Conservation (phyloP, 2,329 filamentous ascomycete genomes). For the Xylaria sp. region DNA sequence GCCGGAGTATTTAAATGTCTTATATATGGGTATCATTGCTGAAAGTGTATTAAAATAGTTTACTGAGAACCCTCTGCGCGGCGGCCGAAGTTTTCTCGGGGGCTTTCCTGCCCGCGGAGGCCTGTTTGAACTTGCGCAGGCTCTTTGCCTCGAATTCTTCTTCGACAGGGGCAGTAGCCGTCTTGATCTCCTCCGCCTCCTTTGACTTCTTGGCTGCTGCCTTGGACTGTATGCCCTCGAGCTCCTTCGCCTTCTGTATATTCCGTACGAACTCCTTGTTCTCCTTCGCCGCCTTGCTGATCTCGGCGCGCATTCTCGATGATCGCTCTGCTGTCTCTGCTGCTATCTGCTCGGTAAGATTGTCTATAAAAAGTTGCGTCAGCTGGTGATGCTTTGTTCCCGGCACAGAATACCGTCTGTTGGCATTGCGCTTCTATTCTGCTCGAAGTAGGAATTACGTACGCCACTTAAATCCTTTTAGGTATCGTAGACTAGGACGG, state of each 20-base stretch:
- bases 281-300: constrained; percentile 78
- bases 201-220: constrained; percentile 59
- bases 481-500: constrained; percentile 67
- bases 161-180: neutral
- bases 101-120: constrained; percentile 45
- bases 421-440: neutral
- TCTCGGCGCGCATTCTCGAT: constrained; percentile 80
- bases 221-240: constrained; percentile 77
- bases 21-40: constrained; percentile 46
- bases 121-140: constrained; percentile 48
- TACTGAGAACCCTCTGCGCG: constrained; percentile 48
- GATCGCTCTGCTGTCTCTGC: constrained; percentile 83
- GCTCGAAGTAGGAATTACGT: constrained; percentile 12
- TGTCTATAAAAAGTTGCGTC: constrained; percentile 47
- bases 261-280: constrained; percentile 85
- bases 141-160: constrained; percentile 31
- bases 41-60: constrained; percentile 45
- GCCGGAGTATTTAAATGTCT: neutral
- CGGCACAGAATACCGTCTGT: neutral
- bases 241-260: constrained; percentile 82
- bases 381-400: constrained; percentile 20
- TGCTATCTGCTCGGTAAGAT: constrained; percentile 80
- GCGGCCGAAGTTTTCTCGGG: constrained; percentile 46
- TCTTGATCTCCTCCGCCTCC: constrained; percentile 34
- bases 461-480: constrained; percentile 85